phyloP scores from a whole-genome alignment of 139 green algal genomes.

The Tetraselmis striata region DNA sequence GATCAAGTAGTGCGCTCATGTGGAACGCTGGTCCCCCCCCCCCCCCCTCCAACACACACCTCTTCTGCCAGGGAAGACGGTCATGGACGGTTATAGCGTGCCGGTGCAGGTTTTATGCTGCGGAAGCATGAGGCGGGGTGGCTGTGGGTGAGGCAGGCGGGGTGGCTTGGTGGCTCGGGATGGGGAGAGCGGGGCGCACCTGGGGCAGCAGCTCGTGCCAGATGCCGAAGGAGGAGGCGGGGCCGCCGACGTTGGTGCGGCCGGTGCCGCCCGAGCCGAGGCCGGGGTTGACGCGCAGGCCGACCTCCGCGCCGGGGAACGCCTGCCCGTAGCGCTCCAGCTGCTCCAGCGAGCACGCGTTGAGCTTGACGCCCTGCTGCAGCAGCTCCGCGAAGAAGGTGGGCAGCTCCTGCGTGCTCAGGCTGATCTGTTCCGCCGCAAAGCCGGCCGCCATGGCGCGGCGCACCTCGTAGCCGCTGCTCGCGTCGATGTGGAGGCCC shows the following conservation, averaged over 20 bases:
- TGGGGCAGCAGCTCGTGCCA: conserved; percentile 25
- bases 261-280: conserved; percentile 23
- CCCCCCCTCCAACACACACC: too few species aligned
- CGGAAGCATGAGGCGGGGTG: too few species aligned
- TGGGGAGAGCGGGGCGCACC: too few species aligned
- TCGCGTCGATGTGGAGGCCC: conserved; percentile 29
- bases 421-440: conserved; percentile 9
- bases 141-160: too few species aligned
- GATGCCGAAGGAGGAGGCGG: conserved; percentile 23
- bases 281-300: conserved; percentile 25
- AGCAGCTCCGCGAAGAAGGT: conserved; percentile 24
- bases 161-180: too few species aligned
- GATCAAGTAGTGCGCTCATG: too few species aligned
- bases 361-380: conserved; percentile 18
- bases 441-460: conserved; percentile 22
- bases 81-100: too few species aligned
- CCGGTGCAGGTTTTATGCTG: too few species aligned
- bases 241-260: conserved; percentile 30
- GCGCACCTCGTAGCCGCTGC: conserved; percentile 18
- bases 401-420: conserved; percentile 25
- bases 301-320: conserved; percentile 21
- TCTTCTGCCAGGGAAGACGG: too few species aligned
- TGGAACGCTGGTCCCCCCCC: too few species aligned
- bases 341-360: conserved; percentile 26
- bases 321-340: conserved; percentile 13